Evolutionary conservation across 2,329 filamentous ascomycete genomes (phyloP).

Genomic region (Fusarium cyanostomum): DNA sequence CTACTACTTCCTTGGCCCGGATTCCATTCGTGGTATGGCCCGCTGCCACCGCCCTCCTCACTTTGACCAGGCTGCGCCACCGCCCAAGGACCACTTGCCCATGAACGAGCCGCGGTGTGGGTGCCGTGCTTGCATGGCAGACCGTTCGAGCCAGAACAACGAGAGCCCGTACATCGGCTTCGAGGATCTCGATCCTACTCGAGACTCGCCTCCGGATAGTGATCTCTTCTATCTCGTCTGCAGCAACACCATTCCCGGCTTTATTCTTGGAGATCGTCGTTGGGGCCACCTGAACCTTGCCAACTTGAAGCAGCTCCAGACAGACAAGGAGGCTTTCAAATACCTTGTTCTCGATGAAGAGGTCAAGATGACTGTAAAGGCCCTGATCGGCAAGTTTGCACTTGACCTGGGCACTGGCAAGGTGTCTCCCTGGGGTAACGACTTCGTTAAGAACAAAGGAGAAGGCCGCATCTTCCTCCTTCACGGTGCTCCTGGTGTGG

Average conservation of each 20-base stretch:
- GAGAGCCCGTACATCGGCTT: conserved; percentile 52
- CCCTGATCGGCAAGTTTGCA: conserved; percentile 59
- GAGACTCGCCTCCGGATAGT: conserved; percentile 49
- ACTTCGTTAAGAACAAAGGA: conserved; percentile 61
- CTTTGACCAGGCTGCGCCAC: conserved; percentile 20
- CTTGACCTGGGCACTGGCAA: conserved; percentile 47
- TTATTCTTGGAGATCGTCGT: conserved; percentile 55
- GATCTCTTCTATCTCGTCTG: conserved; percentile 57
- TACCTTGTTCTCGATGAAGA: conserved; percentile 60
- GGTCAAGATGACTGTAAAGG: conserved; percentile 58
- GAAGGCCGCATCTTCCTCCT: conserved; percentile 61
- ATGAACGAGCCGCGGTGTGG: conserved; percentile 53
- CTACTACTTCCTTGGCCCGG: conserved; percentile 45
- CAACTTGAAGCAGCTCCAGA: conserved; percentile 51
- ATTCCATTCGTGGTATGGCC: conserved; percentile 23
- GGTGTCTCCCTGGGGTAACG: conserved; percentile 56
- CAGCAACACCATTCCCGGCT: conserved; percentile 57
- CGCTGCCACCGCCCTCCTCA: conserved; percentile 22
- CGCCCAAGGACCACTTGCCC: conserved; percentile 51
- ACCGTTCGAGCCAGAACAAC: conserved; percentile 24
- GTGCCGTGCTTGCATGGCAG: conserved; percentile 50
- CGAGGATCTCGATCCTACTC: conserved; percentile 51
- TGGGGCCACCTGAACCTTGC: conserved; percentile 57
- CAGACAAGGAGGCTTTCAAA: conserved; percentile 60
- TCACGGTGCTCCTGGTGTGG: conserved; percentile 63